These are phyloP conservation scores for Rosa hybrid DNA, from an alignment of 331 rosid genomes.

Conservation along the genomic window DNA sequence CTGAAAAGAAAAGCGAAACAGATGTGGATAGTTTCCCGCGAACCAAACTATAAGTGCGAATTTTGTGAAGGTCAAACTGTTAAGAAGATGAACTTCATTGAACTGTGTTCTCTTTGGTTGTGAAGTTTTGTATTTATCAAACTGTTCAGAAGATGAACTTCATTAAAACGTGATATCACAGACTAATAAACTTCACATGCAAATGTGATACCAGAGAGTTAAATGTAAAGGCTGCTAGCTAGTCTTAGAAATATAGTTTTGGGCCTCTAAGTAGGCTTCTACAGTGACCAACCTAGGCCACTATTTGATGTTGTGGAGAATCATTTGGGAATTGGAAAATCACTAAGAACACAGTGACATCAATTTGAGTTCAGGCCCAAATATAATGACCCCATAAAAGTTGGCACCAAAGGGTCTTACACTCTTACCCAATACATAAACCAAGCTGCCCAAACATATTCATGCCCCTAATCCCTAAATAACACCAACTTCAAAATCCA, in stretches of 20 bases:
- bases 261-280: background rate
- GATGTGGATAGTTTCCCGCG: no score
- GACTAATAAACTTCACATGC: background rate
- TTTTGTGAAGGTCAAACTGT: no score
- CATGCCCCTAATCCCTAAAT: background rate
- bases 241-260: background rate
- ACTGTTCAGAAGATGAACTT: no score
- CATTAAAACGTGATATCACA: no score
- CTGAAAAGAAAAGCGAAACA: no score
- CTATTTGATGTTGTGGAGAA: background rate
- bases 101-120: background rate
- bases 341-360: background rate
- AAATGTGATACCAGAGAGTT: background rate
- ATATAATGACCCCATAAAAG: background rate
- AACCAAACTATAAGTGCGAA: no score
- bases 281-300: background rate
- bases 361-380: background rate
- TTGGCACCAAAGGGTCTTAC: background rate
- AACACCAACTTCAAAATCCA: background rate
- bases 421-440: background rate
- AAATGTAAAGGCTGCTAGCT: no score
- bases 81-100: no score
- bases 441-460: background rate
- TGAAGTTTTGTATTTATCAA: background rate
- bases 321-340: background rate